These are phyloP conservation scores for Exserohilum rostratum DNA, from an alignment of 2,329 filamentous ascomycete species.

Conservation along the genomic window DNA sequence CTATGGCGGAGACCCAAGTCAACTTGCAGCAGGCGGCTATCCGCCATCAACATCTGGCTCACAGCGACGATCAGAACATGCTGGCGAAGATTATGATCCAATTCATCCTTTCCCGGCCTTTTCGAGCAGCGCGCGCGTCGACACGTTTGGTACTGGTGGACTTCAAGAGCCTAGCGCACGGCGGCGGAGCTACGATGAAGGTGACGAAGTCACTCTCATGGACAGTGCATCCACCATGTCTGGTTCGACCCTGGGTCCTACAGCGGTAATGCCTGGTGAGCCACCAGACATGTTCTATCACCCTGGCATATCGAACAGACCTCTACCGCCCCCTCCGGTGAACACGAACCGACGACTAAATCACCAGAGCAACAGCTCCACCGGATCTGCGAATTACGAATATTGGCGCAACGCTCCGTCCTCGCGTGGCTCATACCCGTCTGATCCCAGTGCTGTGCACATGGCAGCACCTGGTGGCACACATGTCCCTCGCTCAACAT, in stretches of 20 bases:
- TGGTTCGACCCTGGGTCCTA: slow-evolving; percentile 30
- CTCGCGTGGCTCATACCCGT: slow-evolving; percentile 40
- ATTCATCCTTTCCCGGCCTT: slow-evolving; percentile 65
- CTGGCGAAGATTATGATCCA: slow-evolving; percentile 53
- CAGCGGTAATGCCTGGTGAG: slow-evolving; percentile 57
- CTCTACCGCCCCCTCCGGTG: slow-evolving; percentile 69
- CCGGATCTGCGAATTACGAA: slow-evolving; percentile 54
- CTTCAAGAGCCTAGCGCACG: slow-evolving; percentile 74
- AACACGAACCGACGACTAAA: slow-evolving; percentile 57
- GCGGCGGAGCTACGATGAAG: slow-evolving; percentile 88
- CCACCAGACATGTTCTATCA: slow-evolving; percentile 94
- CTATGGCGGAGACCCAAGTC: slow-evolving; percentile 61
- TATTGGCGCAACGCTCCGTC: slow-evolving; percentile 46
- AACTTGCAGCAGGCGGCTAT: slow-evolving; percentile 48
- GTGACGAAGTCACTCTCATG: slow-evolving; percentile 70
- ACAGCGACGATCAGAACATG: slow-evolving; percentile 52
- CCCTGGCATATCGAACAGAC: slow-evolving; percentile 71
- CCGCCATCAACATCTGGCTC: slow-evolving; percentile 54
- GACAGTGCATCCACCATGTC: slow-evolving; percentile 39
- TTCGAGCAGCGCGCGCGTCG: slow-evolving; percentile 71
- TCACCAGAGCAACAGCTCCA: slow-evolving; percentile 41
- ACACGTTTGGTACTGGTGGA: slow-evolving; percentile 89
- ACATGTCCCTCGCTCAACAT: slow-evolving; percentile 55
- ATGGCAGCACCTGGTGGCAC: slow-evolving; percentile 42
- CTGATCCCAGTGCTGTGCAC: slow-evolving; percentile 37